Base-by-base conservation (phyloP, 495 filamentous ascomycete species). In the Neurospora tetrasperma region DNA sequence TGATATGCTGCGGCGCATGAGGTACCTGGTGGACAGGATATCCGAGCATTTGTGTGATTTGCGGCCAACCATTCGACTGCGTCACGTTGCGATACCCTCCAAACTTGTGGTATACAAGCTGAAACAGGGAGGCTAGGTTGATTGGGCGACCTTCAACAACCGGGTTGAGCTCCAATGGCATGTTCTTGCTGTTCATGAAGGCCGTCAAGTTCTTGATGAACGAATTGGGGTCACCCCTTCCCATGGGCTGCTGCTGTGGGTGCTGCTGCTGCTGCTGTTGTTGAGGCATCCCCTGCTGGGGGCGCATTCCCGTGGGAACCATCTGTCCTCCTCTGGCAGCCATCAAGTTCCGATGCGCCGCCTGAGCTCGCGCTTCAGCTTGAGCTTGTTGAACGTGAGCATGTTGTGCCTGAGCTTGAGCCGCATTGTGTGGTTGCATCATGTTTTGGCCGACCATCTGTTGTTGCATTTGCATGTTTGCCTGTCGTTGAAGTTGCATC, bases 1-100 rank as follows among this genome's bases (percentile, higher is more conserved):
- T 90, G 66, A 98, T 79, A 75, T 97, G 92, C 70, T 87, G 86
- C 14, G 87, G 85, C 0, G 89, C 91, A 20, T 83, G 83, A 3
- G 88, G 91, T 71, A 89, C 84, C 75, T 94, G 92, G 72, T 88
- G 84, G 31, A 83, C 87, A 18, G 87, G 84, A 71, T 94, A 90
- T 16, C 90, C 88, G 71, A 98, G 82, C 38, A 85, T 82, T 44
- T 88, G 87, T 1, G 93, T 89, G 69, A 96, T 84, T 31, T 87
- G 86, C 9, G 86, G 85, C 95, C 95, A 98, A 74, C 85, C 82
- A 72, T 92, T 90, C 23, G 84, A 85, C 31, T 35, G 27, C 0
- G 88, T 89, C 8, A 97, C 86, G 74, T 88, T 91, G 79, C 89
- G 90, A 44, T 91, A 97, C 3, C 96, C 96, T 20, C 91, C 91